Evolutionary conservation across 331 rosid genomes (phyloP), one percentile per base, ranked within the genome.

Genomic region (Malus hybrid): DNA sequence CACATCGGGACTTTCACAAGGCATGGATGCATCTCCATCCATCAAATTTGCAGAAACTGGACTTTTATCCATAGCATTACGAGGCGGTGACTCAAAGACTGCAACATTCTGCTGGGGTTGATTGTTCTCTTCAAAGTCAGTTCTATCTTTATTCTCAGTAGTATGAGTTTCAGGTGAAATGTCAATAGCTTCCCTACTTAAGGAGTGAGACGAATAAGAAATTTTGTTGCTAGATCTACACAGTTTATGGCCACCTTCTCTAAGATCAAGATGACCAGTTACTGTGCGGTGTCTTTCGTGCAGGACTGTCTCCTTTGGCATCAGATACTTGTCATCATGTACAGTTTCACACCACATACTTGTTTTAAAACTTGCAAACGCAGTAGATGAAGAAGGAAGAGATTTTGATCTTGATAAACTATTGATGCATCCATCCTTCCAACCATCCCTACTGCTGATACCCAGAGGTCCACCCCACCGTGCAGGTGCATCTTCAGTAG

Each of bases 401-500:
- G 99, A 94, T 77, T 69, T 92, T 19, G 96, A 87, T 74, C 93
- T 90, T 7, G 92, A 76, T 82, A 89, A 82, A 76, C 83, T 82
- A 60, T 75, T 81, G 39, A 79, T 79, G 70, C 67, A 83, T 20
- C 77, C 92, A 77, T 86, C 88, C 87, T 87, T 95, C 97, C 97
- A 92, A 68, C 99, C 99, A 82, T 95, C 99, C 80, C 87, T 89
- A 69, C 97, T 95, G 87, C 99, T 92, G 74, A 95, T 95, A 67
- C 99, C 99, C 78, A 92, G 78, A 67, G 99, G 99, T 80, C 87
- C 93, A 79, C 73, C 90, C 76, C 63, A 42, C 46, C 46, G 13
- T 42, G 46, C 46, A 42, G 46, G 46, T 42, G 46, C 46, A 42
- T 42, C 84, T 54, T 85, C 81, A 59, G 74, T 67, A 27, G 84